Evolutionary conservation across 192 early-diverging fungal species (phyloP), one percentile per base, ranked within the genome.

Genomic region (Rhizophlyctis rosea): DNA sequence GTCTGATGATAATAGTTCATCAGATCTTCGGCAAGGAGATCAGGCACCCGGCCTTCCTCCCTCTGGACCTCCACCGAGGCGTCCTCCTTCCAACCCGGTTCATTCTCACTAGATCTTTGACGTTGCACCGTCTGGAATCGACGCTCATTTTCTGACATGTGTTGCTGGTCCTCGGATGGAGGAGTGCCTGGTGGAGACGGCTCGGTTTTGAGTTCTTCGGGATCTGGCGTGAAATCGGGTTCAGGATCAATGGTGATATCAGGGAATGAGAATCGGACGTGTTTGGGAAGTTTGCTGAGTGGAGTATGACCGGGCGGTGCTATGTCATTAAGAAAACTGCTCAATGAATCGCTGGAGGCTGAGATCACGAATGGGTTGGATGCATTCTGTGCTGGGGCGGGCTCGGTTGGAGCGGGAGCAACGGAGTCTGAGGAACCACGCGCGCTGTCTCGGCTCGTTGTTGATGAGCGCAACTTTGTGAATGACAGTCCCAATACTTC

Each of bases 241-340:
- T 65, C 63, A 28, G 63, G 63, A 28, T 65, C 57, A 65, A 65
- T 65, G 3, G 63, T 67, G 34, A 72, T 53, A 34, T 72, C 66
- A 1, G 71, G 71, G 33, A 72, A 67, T 7, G 71, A 72, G 50
- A 72, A 72, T 21, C 71, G 57, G 11, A 72, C 71, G 36, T 61
- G 66, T 53, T 67, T 71, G 18, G 39, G 39, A 44, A 44, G 7
- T 18, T 44, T 44, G 39, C 9, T 18, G 39, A 44, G 39, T 7
- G 9, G 7, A 18, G 39, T 13, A 44, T 7, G 39, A 44, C 18
- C 9, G 39, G 39, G 18, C n/a, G n/a, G n/a, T n/a, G n/a, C n/a
- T n/a, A n/a, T n/a, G n/a, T n/a, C n/a, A n/a, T n/a, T n/a, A n/a
- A 18, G 39, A 44, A 18, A 7, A 44, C 18, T 18, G 7, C 9